Base-by-base conservation (phyloP, 2,329 filamentous ascomycete genomes). In the Beauveria brongniartii region DNA sequence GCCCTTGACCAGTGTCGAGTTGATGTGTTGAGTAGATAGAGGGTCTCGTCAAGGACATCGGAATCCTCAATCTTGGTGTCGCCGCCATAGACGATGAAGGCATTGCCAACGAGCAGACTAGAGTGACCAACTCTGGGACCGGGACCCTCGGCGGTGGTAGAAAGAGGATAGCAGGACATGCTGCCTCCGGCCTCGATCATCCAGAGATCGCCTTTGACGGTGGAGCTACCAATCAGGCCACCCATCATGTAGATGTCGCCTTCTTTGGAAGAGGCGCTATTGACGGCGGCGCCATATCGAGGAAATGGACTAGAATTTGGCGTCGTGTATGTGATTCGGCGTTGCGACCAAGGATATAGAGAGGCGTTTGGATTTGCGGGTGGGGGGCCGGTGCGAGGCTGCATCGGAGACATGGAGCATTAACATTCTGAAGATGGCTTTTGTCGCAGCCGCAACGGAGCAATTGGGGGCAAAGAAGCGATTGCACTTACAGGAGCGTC, bases 221-320 rank as follows among this genome's bases (percentile, higher is more conserved):
- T 96, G 43, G 92, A 90, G 66, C 93, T 93, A 70, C 96, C 93
- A 69, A 99, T 93, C 63, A 99, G 77, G 55, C 94, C 94, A 64
- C 94, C 94, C 92, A 99, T 97, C 70, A 99, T 82, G 70, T 97
- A 99, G 61, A 99, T 90, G 68, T 96, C 91, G 63, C 95, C 95
- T 74, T 99, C 94, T 75, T 97, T 97, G 44, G 92, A 97, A 26
- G 92, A 90, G 18, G 89, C 82, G 0, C 92, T 84, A 73, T 99
- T 99, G 72, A 97, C 93, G 7, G 95, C 94, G 56, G 95, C 92
- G 71, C 94, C 94, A 82, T 99, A 99, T 72, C 94, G 87, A 16
- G 94, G 94, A 68, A 99, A 99, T 0, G 94, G 94, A 67, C 91
- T 92, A 12, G 88, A 83, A 69, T 92, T 87, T 3, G 87, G 83